Evolutionary conservation across 108 stramenopile species (phyloP), one percentile per base, ranked within the genome.

Genomic region (Fragilariopsis cylindrus): DNA sequence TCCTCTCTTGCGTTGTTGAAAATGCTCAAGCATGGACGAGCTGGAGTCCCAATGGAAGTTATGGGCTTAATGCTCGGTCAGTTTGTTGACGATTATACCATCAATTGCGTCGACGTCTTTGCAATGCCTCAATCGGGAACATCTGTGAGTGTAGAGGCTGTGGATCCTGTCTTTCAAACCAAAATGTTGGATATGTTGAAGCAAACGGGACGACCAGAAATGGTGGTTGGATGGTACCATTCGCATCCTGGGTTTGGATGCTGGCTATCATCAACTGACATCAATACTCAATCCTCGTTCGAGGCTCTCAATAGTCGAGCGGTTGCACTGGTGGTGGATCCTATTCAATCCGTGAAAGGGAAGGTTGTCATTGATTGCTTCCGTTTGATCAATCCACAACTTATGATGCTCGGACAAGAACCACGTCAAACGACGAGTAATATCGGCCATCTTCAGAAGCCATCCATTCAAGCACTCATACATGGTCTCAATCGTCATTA

Each of bases 361-460:
- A 99, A 99, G 84, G 99, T 99, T 7, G 99, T 99, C 48, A 99
- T 99, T 79, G 99, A 99, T 76, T 98, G 97, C 71, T 99, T 99
- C 77, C 96, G 99, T 40, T 75, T 98, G 57, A 99, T 99, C 84
- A 97, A 98, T 86, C 97, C 96, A 0, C 98, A 99, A 78, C 83
- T 97, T 55, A 96, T 97, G 94, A 98, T 99, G 98, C 67, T 98
- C 71, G 96, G 96, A 58, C 95, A 97, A 57, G 98, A 98, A 81
- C 98, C 98, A 1, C 86, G 99, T 15, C 99, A 99, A 80, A 99
- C 97, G 9, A 99, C 99, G 3, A 94, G 92, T 57, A 97, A 98
- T 78, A 87, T 99, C 76, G 99, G 99, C 1, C 98, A 98, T 82
- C 84, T 99, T 66, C 98, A 99, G 74, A 99, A 99, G 73, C 99